Conservation (phyloP, 2,329 filamentous ascomycete genomes). For the Phaeosphaeriaceae sp. region DNA sequence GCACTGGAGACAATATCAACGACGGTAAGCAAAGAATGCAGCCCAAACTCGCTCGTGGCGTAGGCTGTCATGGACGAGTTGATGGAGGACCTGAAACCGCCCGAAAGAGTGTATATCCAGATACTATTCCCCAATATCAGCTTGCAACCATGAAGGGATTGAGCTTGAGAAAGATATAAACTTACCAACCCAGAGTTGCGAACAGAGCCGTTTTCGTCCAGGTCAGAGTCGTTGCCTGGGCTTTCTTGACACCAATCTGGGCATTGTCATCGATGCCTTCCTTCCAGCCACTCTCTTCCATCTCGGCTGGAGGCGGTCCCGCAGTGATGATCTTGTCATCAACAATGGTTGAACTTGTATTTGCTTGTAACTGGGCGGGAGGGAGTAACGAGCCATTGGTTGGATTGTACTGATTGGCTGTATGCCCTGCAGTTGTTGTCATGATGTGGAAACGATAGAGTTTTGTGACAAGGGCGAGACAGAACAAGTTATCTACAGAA, state of each 20-base stretch:
- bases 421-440: no score
- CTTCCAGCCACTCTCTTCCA: not conserved
- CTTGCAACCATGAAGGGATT: no score
- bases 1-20: constrained; percentile 24
- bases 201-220: not conserved
- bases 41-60: constrained; percentile 35
- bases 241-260: not conserved
- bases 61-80: constrained; percentile 38
- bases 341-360: not conserved
- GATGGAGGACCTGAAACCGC: constrained; percentile 48
- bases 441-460: no score
- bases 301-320: not conserved
- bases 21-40: constrained; percentile 27
- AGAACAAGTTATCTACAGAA: no score
- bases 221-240: not conserved
- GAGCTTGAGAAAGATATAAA: no score
- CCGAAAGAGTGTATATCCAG: constrained; percentile 47
- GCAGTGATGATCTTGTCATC: not conserved
- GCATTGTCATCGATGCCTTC: not conserved
- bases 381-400: no score
- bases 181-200: not conserved
- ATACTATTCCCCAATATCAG: not conserved
- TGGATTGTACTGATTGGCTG: no score
- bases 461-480: no score
- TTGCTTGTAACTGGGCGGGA: not conserved